phyloP scores from a whole-genome alignment of 1,284 basidiomycete genomes.

The Omphalotus olearius region DNA sequence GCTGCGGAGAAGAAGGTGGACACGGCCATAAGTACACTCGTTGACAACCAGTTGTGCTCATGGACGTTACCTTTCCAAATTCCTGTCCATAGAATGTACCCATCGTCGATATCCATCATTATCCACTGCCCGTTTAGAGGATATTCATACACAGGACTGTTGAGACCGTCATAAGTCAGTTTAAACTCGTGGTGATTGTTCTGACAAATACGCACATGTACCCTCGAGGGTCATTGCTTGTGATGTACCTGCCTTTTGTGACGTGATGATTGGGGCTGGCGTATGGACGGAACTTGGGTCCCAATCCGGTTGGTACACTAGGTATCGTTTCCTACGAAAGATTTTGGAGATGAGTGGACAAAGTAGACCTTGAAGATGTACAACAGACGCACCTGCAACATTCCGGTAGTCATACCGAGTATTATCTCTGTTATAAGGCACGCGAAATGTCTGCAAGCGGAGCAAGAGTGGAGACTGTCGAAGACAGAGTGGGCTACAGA shows the following conservation, averaged over 20 bases:
- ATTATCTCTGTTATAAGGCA: no score
- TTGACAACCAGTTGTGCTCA: background rate
- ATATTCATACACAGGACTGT: conserved; percentile 81
- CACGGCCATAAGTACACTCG: background rate
- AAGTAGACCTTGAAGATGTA: background rate
- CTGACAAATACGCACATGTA: conserved; percentile 59
- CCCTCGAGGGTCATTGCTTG: conserved; percentile 80
- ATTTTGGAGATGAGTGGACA: no score
- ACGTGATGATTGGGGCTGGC: conserved; percentile 75
- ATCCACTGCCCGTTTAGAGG: conserved; percentile 86
- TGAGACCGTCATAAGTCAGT: no score
- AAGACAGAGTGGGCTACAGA: no score
- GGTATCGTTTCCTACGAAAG: conserved; percentile 45
- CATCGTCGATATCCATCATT: conserved; percentile 90
- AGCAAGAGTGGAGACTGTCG: no score
- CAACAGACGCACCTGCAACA: conserved; percentile 25
- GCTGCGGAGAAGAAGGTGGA: conserved; percentile 35
- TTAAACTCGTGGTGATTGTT: no score
- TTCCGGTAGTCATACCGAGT: conserved; percentile 11
- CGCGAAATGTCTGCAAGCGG: background rate
- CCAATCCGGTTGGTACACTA: conserved; percentile 37
- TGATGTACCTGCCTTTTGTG: conserved; percentile 81
- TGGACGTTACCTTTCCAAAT: conserved; percentile 74
- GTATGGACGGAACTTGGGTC: conserved; percentile 69
- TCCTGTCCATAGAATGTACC: conserved; percentile 83